Percentiles rank a stretch among this genome's conserved stretches.
These are phyloP conservation scores for Cymbopogon flexuosus DNA, from an alignment of 202 grass and related monocot genomes.

Conservation along the genomic window DNA sequence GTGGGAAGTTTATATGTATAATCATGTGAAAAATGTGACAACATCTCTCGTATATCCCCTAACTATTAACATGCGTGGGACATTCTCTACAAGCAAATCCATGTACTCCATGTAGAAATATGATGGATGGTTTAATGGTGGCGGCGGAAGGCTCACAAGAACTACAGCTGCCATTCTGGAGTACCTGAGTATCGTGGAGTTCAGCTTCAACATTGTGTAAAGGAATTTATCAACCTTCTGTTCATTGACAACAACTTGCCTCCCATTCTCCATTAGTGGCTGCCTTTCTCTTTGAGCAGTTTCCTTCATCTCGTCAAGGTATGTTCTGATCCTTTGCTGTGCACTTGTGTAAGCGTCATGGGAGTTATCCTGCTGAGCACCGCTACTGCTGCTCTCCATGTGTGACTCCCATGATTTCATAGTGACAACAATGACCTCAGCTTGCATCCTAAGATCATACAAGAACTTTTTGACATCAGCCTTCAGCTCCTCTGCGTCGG, in stretches of 20 bases:
- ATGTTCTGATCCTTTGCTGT: constrained; percentile 56
- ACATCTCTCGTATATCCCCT: constrained; percentile 94
- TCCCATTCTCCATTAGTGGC: constrained; percentile 63
- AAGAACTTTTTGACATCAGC: constrained; percentile 94
- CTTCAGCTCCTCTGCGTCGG: constrained; percentile 89
- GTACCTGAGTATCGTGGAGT: constrained; percentile 93
- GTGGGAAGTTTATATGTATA: constrained; percentile 7
- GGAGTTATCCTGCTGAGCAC: constrained; percentile 66
- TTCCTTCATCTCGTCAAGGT: constrained; percentile 84
- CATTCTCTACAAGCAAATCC: constrained; percentile 97
- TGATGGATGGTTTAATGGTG: constrained; percentile 75
- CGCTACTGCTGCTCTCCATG: constrained; percentile 40
- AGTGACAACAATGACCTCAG: constrained; percentile 89
- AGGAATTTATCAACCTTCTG: constrained; percentile 94
- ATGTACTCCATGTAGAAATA: constrained; percentile 99
- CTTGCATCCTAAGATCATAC: constrained; percentile 96
- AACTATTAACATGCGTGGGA: constrained; percentile 93
- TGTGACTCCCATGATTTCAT: constrained; percentile 81
- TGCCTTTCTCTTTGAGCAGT: constrained; percentile 51
- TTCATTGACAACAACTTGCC: constrained; percentile 68
- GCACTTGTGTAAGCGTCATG: constrained; percentile 73
- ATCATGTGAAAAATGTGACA: constrained; percentile 91
- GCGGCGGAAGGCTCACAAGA: constrained; percentile 87
- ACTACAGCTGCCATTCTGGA: constrained; percentile 96
- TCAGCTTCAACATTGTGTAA: constrained; percentile 86